phyloP scores from a whole-genome alignment of 164 flowering plant species.

The Dillenia turbinata region DNA sequence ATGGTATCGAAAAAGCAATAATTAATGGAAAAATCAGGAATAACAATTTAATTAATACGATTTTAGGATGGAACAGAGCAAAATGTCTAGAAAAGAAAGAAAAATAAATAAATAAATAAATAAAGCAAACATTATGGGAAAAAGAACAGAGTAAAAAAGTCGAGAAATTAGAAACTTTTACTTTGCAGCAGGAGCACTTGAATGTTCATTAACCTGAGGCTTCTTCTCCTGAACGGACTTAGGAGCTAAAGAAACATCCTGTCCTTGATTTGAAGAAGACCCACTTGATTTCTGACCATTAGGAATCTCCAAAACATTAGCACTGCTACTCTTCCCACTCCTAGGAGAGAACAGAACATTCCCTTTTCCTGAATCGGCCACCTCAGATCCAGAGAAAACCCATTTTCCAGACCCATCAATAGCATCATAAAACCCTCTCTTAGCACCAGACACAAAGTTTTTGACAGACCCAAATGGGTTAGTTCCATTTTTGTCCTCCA shows the following conservation, averaged over 20 bases:
- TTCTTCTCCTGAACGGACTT: slow-evolving; percentile 27
- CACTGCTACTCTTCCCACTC: slow-evolving; percentile 9
- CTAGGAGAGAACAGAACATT: slow-evolving; percentile 18
- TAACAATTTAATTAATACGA: not conserved
- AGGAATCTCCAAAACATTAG: too few relatives aligned
- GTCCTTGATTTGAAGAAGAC: too few relatives aligned
- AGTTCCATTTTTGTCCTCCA: slow-evolving; percentile 22
- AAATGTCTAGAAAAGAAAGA: not conserved
- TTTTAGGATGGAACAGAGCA: too few relatives aligned
- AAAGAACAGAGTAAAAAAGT: not conserved
- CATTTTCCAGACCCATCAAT: slow-evolving; percentile 38
- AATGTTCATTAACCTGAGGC: slow-evolving; percentile 22
- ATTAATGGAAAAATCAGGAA: not conserved
- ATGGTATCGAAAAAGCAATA: not conserved
- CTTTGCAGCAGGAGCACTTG: slow-evolving; percentile 49
- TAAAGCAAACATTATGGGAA: not conserved
- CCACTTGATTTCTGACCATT: too few relatives aligned
- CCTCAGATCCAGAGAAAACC: slow-evolving; percentile 34
- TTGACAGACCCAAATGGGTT: slow-evolving; percentile 17
- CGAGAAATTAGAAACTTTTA: slow-evolving; percentile 11
- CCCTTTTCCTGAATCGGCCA: slow-evolving; percentile 15
- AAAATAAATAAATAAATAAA: not conserved
- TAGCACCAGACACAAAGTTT: slow-evolving; percentile 52
- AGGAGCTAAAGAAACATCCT: slow-evolving; percentile 17
- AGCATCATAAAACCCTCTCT: slow-evolving; percentile 70